phyloP scores from a whole-genome alignment of 2,329 filamentous ascomycete species.

The Colletotrichum tamarilloi region DNA sequence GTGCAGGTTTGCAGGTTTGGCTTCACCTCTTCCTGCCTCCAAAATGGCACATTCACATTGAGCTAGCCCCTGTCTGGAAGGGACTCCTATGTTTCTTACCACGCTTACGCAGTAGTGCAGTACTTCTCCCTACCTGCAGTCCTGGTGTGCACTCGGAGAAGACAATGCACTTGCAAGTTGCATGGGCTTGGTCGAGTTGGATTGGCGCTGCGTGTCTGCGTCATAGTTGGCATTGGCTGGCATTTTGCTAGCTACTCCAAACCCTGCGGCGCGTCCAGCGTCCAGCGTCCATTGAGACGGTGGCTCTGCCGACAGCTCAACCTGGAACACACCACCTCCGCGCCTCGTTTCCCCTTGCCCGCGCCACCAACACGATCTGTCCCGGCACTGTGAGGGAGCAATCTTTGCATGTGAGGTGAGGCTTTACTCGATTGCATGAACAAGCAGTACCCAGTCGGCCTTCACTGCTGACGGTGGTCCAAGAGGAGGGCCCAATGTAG shows the following conservation, averaged over 20 bases:
- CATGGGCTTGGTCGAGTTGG: neutral
- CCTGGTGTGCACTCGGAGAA: neutral
- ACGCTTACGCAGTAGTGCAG: neutral
- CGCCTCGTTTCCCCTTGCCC: conserved; percentile 10
- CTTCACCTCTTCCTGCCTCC: neutral
- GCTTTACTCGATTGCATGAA: neutral
- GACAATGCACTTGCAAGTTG: neutral
- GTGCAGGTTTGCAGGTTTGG: neutral
- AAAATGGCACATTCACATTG: neutral
- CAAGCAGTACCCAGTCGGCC: neutral
- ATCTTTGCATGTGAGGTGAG: neutral
- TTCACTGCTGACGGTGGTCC: neutral
- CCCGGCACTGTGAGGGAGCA: neutral
- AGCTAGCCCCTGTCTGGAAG: conserved; percentile 16
- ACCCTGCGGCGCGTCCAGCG: neutral
- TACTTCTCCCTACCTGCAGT: neutral
- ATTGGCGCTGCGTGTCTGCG: conserved; percentile 26
- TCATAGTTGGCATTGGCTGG: conserved; percentile 12
- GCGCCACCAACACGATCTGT: neutral
- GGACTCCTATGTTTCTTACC: neutral
- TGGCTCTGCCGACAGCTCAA: neutral
- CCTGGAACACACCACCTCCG: conserved; percentile 23
- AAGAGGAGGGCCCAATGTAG: neutral
- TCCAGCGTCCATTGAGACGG: neutral
- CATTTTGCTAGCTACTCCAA: neutral